Percentiles rank a stretch among this genome's conserved stretches.
These are phyloP conservation scores for Dictyostelium purpureum DNA, from an alignment of 78 protist species.

Conservation along the genomic window DNA sequence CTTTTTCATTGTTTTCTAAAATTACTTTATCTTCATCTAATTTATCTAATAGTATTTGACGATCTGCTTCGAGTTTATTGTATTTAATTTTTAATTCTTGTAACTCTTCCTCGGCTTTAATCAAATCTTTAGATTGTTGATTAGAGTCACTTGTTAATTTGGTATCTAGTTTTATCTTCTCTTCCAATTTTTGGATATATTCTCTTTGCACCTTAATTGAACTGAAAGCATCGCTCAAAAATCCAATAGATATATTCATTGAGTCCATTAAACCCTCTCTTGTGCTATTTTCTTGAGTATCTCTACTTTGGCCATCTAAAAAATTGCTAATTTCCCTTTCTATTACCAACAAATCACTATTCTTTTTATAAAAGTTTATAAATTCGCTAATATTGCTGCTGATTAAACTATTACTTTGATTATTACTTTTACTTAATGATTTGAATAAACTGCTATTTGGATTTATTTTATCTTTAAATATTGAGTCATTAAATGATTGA, in stretches of 20 bases:
- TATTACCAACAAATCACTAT: too few species aligned
- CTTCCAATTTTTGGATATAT: neutral
- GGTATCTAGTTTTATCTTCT: neutral
- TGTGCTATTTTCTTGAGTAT: neutral
- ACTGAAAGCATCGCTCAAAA: neutral
- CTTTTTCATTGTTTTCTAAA: constrained; percentile 7
- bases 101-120: neutral
- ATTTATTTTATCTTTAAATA: neutral
- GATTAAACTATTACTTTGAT: neutral
- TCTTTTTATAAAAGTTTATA: too few species aligned
- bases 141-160: neutral
- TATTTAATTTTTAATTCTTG: neutral
- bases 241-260: neutral
- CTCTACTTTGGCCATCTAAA: too few species aligned
- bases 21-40: constrained; percentile 5
- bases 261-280: neutral
- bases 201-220: neutral
- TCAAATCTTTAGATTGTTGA: neutral
- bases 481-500: neutral
- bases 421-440: neutral
- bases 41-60: neutral
- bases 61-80: constrained; percentile 34
- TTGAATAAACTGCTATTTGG: neutral
- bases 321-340: too few species aligned
- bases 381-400: neutral